Evolutionary conservation across 768 basidiomycete species (phyloP), one percentile per base, ranked within the genome.

Genomic region (Amanita phalloides): DNA sequence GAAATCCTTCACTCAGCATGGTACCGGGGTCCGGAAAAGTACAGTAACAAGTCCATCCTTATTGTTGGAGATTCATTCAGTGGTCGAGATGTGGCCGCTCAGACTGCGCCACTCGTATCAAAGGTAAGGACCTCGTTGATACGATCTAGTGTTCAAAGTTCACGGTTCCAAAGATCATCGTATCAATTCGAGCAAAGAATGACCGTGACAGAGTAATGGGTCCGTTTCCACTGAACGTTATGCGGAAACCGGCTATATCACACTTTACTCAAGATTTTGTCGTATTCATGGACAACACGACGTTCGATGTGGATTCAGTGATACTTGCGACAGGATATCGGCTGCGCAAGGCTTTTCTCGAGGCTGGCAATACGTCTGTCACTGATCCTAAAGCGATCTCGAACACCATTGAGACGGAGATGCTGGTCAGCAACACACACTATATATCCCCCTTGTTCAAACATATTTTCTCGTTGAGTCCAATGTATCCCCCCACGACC

Each of bases 261-360:
- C 68, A 74, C 59, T 78, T 83, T 57, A 74, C 74, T 0, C 46
- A 58, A 5, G 56, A 68, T 7, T 66, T 65, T 1, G 60, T 79
- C 30, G 67, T 75, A 10, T 79, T 83, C 55, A 56, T 56, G 0
- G 79, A 81, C 57, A 75, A 72, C 11, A 70, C 74, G 5, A 14
- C n/a, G 23, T 14, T 45, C 23, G 28, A 45, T 13, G 44, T 45
- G 6, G 28, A 30, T 17, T 25, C 6, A 2, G 25, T 30, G 82
- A 82, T 62, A 58, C 68, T 25, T 28, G 78, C 64, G 0, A 82
- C 78, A 0, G 81, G 81, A 6, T 82, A 82, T 57, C 67, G 78
- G 51, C 54, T 75, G 43, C 68, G 67, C 14, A 65, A 78, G 6
- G 78, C 79, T 0, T 81, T 81, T 57, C 58, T 71, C 9, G 64